Evolutionary conservation across 177 flowering plant species (phyloP), one percentile per base, ranked within the genome.

Genomic region (Vitis hybrid): DNA sequence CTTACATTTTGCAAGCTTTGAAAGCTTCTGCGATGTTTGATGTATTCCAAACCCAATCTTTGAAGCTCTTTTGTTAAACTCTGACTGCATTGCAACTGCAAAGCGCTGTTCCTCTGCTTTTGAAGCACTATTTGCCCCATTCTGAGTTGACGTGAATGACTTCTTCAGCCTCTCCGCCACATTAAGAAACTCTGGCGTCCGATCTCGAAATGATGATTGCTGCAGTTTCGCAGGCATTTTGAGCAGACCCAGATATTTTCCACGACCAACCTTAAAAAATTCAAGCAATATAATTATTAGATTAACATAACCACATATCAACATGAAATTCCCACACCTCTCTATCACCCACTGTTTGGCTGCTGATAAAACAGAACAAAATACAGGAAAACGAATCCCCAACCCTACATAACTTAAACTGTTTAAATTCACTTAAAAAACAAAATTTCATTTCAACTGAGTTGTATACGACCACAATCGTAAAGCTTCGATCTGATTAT

Each of bases 1-100:
- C 97, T 87, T 70, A 94, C 99, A 84, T 83, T 94, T 86, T 0
- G 98, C 94, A 21, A 94, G 93, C 81, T 94, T 93, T 15, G 93
- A 69, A 4, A 94, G 89, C 80, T 95, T 93, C 81, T 90, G 93
- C 14, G 98, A 95, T 1, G 99, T 93, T 83, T 91, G 96, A 68
- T 95, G 97, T 24, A 90, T 95, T 63, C 91, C 99, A 58, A 68
- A 78, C 70, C 97, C 98, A 66, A 95, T 93, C 81, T 88, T 90
- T 1, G 99, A 93, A 40, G 98, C 99, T 60, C 94, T 84, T 56
- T 82, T 83, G 63, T 87, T 93, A 66, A 95, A 93, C 74, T 95
- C 99, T 46, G 96, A 88, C 62, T 93, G 97, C 64, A 83, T 77
- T 21, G 90, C 81, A 6, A 82, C 80, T 1, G 88, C 82, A 21